Base-by-base conservation (phyloP, 2,329 filamentous ascomycete genomes). In the Macroventuria anomochaeta region DNA sequence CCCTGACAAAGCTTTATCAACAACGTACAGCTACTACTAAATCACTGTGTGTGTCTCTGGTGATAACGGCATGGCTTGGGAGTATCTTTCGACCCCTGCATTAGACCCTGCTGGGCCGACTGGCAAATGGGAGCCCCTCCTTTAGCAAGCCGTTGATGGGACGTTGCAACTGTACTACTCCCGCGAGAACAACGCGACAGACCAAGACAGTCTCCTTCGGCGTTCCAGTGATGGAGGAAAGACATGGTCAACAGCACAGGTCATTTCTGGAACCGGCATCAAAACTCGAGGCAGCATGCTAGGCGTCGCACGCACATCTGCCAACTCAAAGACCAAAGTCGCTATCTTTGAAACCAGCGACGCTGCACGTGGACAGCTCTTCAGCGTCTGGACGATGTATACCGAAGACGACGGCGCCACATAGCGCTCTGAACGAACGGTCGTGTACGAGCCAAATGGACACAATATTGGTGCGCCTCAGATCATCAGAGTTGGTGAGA, bases 101-200 rank as follows among this genome's bases (percentile, higher is more conserved):
- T 42, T 53, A 7, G 61, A 69, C 29, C 46, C 62, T 0, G 60
- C 55, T 13, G 59, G 55, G 5, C 38, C 56, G 12, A 76, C 76
- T 26, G 79, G 79, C 2, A 65, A 75, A 4, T 81, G 78, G 78
- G 79, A 81, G 53, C 79, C 79, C 0, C 80, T 80, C 55, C 43
- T 81, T 17, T 68, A 78, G 5, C 57, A 74, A 2, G 74, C 73
- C 0, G 52, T 58, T 1, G 73, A 79, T 46, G 76, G 76, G 0
- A 67, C 69, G 3, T 49, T 80, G 20, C 76, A 81, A 61, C 68
- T 77, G 39, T 81, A 76, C 60, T 81, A 80, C 58, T 78, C 76
- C 4, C 68, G 67, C 2, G 77, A 80, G 64, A 79, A 76, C 39
- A 61, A 31, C 1, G 59, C 44, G 0, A 53, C 40, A 4, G 76